Conservation (phyloP, 2,329 filamentous ascomycete species). For the Calonectria crousiana region DNA sequence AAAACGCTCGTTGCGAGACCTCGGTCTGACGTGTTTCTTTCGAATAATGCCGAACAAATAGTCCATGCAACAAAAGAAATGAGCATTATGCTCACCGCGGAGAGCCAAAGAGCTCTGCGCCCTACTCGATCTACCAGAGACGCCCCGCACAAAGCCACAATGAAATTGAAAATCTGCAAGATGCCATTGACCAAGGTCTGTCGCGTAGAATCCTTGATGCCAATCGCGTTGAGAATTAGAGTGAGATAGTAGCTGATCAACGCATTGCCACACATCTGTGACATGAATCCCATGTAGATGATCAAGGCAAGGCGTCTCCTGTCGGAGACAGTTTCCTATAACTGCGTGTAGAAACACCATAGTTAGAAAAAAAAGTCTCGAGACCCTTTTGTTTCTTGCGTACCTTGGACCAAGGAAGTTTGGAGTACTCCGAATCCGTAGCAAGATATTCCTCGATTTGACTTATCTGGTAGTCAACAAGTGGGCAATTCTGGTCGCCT, state of each 20-base stretch:
- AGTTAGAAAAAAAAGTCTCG: background rate
- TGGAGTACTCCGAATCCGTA: background rate
- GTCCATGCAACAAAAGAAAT: constrained; percentile 44
- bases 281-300: background rate
- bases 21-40: background rate
- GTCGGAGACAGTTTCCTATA: background rate
- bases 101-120: constrained; percentile 53
- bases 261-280: background rate
- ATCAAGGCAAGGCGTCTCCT: background rate
- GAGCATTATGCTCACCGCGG: constrained; percentile 48
- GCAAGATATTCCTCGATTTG: background rate
- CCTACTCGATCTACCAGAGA: constrained; percentile 53
- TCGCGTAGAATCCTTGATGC: constrained; percentile 50
- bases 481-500: background rate
- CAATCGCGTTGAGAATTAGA: constrained; percentile 50
- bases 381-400: background rate
- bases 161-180: constrained; percentile 52
- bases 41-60: constrained; percentile 34
- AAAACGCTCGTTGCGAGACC: background rate
- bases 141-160: constrained; percentile 50
- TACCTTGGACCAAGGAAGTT: background rate
- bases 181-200: constrained; percentile 38
- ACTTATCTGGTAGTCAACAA: background rate
- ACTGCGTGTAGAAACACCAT: background rate
- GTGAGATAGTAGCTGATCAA: constrained; percentile 48